Percentiles rank a stretch among this genome's conserved stretches.
phyloP scores from a whole-genome alignment of 2,329 filamentous ascomycete genomes.

The Exophiala phaeomuriformis region DNA sequence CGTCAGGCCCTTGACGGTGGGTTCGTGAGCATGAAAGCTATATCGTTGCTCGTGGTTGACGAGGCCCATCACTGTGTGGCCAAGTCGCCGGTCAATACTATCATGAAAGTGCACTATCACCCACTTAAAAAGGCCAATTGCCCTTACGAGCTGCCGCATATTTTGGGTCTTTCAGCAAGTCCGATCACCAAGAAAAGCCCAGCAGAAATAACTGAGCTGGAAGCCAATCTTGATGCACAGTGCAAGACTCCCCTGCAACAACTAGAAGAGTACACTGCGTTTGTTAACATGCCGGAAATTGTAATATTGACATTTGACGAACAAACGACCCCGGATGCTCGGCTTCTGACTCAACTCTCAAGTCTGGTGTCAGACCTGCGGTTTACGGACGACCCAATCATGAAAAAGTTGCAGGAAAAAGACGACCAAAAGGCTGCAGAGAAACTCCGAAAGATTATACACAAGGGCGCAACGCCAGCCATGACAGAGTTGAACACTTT shows the following conservation, averaged over 20 bases:
- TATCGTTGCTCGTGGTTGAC: slow-evolving; percentile 71
- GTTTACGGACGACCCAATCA: slow-evolving; percentile 54
- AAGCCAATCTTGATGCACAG: slow-evolving; percentile 61
- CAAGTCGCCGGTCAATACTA: slow-evolving; percentile 57
- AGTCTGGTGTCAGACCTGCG: slow-evolving; percentile 42
- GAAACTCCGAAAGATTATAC: slow-evolving; percentile 29
- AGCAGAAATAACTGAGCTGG: slow-evolving; percentile 45
- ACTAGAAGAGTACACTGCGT: slow-evolving; percentile 60
- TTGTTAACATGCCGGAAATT: slow-evolving; percentile 61
- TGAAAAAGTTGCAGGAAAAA: slow-evolving; percentile 44
- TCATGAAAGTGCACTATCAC: slow-evolving; percentile 69
- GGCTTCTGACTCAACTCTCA: slow-evolving; percentile 41
- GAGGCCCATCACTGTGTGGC: slow-evolving; percentile 73
- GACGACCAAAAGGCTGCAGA: slow-evolving; percentile 29
- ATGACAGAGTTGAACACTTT: slow-evolving; percentile 51
- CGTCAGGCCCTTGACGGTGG: slow-evolving; percentile 66
- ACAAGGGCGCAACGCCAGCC: slow-evolving; percentile 32
- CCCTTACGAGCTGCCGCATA: slow-evolving; percentile 46
- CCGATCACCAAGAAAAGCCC: slow-evolving; percentile 51
- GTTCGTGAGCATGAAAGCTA: slow-evolving; percentile 57
- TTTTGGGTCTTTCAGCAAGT: slow-evolving; percentile 75
- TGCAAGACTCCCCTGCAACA: slow-evolving; percentile 63
- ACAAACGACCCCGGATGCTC: slow-evolving; percentile 9
- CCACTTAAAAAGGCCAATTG: slow-evolving; percentile 36
- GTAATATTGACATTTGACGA: slow-evolving; percentile 32